Base-by-base conservation (phyloP, 108 stramenopile species). In the Skeletonema potamos region DNA sequence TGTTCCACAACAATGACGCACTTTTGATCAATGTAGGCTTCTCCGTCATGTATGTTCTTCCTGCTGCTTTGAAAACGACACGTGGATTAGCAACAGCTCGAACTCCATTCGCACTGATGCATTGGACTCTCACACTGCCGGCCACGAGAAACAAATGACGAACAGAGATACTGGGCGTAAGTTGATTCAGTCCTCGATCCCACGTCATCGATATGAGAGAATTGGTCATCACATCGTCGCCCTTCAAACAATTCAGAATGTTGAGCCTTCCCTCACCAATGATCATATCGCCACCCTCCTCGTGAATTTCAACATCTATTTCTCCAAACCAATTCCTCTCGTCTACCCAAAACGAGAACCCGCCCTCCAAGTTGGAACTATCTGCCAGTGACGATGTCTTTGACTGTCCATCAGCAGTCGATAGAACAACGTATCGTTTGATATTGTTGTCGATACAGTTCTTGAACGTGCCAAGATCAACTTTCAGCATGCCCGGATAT, bases 91-190 rank as follows among this genome's bases (percentile, higher is more conserved):
- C 70, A 8, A 41, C 48, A 55, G 66, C 70, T 33, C 82, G 29
- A 27, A 89, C 62, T 2, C 70, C 61, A 7, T 81, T 74, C 2
- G 74, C 87, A 32, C 59, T 74, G 37, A 84, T 63, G 11, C 58
- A 62, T 26, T 77, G 27, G 18, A 91, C 34, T 27, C 34, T 46
- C 15, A 91, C 79, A 39, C 27, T 68, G 3, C 88, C 89, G 0
- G 88, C 89, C 18, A 74, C 85, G 15, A 87, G 69, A 57, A 91
- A 91, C 24, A 57, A 51, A 34, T 85, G 61, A 43, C 68, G 56
- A 8, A 89, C 39, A 30, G 65, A 44, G 18, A 92, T 8, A 26
- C 4, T 62, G 24, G 68, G 43, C 10, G 30, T 12, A 8, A 27
- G 59, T 51, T 0, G 17, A 20, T 51, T 51, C 48, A 51, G 3